These are phyloP conservation scores for Aspergillus intermedius DNA, from an alignment of 2,329 filamentous ascomycete genomes.

Conservation along the genomic window DNA sequence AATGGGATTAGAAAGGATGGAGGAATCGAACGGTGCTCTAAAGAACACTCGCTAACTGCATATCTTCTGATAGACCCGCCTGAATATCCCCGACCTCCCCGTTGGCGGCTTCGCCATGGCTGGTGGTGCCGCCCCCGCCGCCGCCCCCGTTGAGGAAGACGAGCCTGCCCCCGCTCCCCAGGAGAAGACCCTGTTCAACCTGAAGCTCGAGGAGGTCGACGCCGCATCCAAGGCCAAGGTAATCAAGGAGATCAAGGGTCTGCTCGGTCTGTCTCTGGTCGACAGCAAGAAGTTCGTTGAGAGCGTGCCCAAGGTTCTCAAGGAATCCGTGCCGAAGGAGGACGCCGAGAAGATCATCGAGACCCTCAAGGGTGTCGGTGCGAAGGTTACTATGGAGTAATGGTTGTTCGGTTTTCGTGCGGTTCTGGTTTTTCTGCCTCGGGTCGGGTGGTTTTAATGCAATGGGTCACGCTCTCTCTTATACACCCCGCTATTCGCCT, in stretches of 20 bases:
- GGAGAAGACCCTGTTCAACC: conserved; percentile 93
- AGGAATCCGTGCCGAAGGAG: conserved; percentile 97
- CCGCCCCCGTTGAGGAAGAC: conserved; percentile 62
- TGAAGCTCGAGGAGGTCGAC: conserved; percentile 91
- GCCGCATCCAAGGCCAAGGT: conserved; percentile 90
- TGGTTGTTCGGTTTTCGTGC: conserved; percentile 4
- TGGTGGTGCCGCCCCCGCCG: conserved; percentile 55
- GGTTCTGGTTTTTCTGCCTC: conserved; percentile 1
- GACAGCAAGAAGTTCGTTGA: conserved; percentile 99
- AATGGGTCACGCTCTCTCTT: conserved; percentile 5
- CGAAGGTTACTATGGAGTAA: conserved; percentile 87
- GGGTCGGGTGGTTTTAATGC: conserved; percentile 3
- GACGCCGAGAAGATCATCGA: conserved; percentile 98
- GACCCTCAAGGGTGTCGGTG: conserved; percentile 87
- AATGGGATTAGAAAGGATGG: conserved; percentile 1
- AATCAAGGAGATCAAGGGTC: conserved; percentile 98
- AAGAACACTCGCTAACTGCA: neutral
- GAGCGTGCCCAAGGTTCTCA: conserved; percentile 95
- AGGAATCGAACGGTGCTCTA: conserved; percentile 1
- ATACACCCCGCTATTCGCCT: neutral
- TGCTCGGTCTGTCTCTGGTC: conserved; percentile 91
- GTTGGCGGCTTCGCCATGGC: conserved; percentile 80
- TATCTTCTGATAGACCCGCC: conserved; percentile 57
- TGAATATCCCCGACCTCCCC: conserved; percentile 97
- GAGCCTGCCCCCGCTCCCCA: conserved; percentile 82